Conservation (phyloP, 371 early-diverging fungal species). For the Mortierella sp. region DNA sequence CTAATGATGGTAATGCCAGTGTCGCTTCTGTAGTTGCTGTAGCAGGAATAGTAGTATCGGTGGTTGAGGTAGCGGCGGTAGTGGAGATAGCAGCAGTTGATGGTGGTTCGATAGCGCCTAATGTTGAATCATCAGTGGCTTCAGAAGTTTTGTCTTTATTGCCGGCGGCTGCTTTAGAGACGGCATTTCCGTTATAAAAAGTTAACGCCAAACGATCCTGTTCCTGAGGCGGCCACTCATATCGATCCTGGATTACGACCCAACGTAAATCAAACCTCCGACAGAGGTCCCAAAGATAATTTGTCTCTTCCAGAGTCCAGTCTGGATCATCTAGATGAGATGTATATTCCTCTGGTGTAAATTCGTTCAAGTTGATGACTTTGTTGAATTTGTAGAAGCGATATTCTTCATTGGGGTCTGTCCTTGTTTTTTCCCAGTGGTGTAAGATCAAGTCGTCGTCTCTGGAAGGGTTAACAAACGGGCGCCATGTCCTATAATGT, state of each 20-base stretch:
- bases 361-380: constrained; percentile 69
- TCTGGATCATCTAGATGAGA: constrained; percentile 71
- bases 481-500: constrained; percentile 70
- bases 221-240: constrained; percentile 64
- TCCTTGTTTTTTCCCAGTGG: constrained; percentile 82
- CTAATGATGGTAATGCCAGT: background rate
- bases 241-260: constrained; percentile 88
- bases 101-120: background rate
- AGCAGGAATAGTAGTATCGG: background rate
- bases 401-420: constrained; percentile 68
- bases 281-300: constrained; percentile 84
- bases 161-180: background rate
- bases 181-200: constrained; percentile 30
- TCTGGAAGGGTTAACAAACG: constrained; percentile 85
- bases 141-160: background rate
- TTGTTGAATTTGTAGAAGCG: constrained; percentile 78
- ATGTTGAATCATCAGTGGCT: background rate
- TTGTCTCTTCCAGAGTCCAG: constrained; percentile 92
- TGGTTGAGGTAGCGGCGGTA: background rate
- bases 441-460: constrained; percentile 76
- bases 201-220: constrained; percentile 40
- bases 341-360: constrained; percentile 81
- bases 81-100: background rate
- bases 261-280: constrained; percentile 84
- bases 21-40: background rate